Conservation (phyloP, 805 yeast genomes). For the Kregervanrija fluxuum region DNA sequence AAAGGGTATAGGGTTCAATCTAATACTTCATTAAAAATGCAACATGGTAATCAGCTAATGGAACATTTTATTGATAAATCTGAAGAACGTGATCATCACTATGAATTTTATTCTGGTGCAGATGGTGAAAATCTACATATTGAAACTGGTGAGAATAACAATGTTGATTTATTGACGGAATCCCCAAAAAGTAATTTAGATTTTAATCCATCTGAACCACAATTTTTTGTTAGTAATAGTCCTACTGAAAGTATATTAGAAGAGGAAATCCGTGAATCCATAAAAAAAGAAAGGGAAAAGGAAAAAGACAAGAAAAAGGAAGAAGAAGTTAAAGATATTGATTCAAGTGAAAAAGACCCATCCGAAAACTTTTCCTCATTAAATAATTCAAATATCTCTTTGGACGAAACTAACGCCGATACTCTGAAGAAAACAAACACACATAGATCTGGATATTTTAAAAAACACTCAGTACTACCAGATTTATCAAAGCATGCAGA, state of each 20-base stretch:
- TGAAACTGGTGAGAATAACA: constrained; percentile 22
- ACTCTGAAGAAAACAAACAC: background rate
- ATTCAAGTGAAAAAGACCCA: background rate
- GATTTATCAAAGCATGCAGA: constrained; percentile 69
- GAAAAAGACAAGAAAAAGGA: constrained; percentile 1
- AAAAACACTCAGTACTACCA: constrained; percentile 20
- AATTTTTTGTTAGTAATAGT: constrained; percentile 56
- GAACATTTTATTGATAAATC: constrained; percentile 72
- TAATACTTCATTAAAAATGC: constrained; percentile 41
- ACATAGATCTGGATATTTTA: constrained; percentile 1
- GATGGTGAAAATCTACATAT: constrained; percentile 33
- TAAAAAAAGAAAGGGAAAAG: constrained; percentile 3
- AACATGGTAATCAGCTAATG: constrained; percentile 41
- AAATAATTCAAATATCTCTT: too few species aligned
- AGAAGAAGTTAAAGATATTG: background rate
- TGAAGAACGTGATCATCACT: constrained; percentile 87
- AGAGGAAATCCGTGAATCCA: constrained; percentile 3
- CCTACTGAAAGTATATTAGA: constrained; percentile 26
- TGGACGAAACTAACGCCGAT: too few species aligned
- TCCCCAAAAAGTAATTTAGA: constrained; percentile 26
- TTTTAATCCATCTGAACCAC: constrained; percentile 93
- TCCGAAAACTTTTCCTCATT: too few species aligned
- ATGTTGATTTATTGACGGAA: constrained; percentile 1
- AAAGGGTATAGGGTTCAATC: constrained; percentile 73
- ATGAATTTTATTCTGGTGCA: constrained; percentile 80